Conservation (phyloP, 306 rosid species). For the Fragaria nilgerrensis region DNA sequence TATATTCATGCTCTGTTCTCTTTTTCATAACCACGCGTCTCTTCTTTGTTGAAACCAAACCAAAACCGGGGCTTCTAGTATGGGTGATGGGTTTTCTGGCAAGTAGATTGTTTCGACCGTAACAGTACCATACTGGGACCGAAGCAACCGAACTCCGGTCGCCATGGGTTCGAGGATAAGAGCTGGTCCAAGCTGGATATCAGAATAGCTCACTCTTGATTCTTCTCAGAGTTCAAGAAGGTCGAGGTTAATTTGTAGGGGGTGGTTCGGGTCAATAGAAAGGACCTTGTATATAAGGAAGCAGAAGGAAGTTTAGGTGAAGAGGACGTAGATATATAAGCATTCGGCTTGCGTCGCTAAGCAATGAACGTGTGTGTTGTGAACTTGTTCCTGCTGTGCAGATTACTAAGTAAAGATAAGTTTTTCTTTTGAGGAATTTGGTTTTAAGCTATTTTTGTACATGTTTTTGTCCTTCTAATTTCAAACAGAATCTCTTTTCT, state of each 20-base stretch:
- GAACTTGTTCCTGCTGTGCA: background rate
- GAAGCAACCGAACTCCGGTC: conserved; percentile 24
- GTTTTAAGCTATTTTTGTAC: background rate
- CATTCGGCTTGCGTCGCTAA: background rate
- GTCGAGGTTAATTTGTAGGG: background rate
- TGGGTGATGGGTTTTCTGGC: conserved; percentile 13
- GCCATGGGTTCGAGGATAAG: conserved; percentile 18
- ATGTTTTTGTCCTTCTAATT: background rate
- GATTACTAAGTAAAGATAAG: background rate
- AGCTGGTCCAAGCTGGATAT: background rate
- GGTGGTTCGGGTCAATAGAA: background rate
- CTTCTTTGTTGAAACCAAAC: background rate
- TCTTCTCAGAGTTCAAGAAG: background rate
- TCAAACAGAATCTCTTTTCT: background rate
- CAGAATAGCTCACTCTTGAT: background rate
- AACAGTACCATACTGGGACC: conserved; percentile 12
- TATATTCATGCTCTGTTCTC: conserved; percentile 18
- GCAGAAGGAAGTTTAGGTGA: background rate
- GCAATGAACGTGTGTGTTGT: background rate
- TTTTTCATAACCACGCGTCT: conserved; percentile 4
- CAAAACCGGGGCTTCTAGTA: background rate
- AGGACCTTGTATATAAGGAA: background rate
- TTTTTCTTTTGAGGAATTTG: background rate
- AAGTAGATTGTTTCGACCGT: background rate
- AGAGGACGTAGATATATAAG: background rate